Percentiles rank a stretch among this genome's conserved stretches.
phyloP scores from a whole-genome alignment of 257 asterid species.

The Marsdenia floribunda region DNA sequence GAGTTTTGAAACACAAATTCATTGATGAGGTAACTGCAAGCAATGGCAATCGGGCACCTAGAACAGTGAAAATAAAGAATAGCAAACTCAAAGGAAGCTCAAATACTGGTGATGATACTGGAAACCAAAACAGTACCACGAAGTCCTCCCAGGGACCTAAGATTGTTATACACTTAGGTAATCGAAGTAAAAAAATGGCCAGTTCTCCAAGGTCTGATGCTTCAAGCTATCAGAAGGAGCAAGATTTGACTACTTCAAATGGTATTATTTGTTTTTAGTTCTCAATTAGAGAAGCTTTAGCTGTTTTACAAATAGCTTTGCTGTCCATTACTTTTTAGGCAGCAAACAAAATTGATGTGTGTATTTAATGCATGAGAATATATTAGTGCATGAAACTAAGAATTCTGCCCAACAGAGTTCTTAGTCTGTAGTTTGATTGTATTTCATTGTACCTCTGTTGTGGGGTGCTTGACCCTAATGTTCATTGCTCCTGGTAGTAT shows the following conservation, averaged over 20 bases:
- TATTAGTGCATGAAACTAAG: background rate
- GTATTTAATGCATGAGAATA: no score
- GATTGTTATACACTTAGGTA: constrained; percentile 91
- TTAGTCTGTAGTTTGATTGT: background rate
- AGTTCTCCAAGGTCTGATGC: constrained; percentile 61
- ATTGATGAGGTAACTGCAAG: constrained; percentile 47
- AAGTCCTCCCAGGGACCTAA: constrained; percentile 61
- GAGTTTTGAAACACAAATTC: constrained; percentile 41
- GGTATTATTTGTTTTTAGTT: constrained; percentile 32
- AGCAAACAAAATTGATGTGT: background rate
- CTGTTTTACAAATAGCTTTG: background rate
- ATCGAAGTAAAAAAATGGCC: constrained; percentile 46
- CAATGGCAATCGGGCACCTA: constrained; percentile 41
- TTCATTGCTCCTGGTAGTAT: background rate
- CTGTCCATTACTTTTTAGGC: background rate
- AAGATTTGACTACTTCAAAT: constrained; percentile 47
- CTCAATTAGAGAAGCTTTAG: background rate
- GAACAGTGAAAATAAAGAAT: constrained; percentile 65
- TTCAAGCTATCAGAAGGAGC: constrained; percentile 51
- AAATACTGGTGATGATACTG: constrained; percentile 41
- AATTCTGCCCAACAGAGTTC: background rate
- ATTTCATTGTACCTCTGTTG: background rate
- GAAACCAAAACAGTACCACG: constrained; percentile 35
- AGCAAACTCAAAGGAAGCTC: constrained; percentile 37
- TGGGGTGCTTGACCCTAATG: background rate